Evolutionary conservation across 305 asterid species (phyloP), one percentile per base, ranked within the genome.

Genomic region (Fraxinus sp.): DNA sequence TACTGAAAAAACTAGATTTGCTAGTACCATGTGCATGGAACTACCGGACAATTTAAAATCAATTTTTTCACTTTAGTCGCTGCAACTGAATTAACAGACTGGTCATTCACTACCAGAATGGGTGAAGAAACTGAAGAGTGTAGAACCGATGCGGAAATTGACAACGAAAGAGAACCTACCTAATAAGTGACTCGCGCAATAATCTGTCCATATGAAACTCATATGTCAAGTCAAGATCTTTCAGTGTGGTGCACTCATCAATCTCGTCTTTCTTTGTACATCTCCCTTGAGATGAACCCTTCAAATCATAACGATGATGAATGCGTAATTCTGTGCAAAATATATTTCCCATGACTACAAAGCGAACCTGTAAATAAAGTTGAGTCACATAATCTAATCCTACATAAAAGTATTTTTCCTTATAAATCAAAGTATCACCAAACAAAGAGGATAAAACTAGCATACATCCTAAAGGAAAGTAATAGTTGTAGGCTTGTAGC

Each of bases 271-370:
- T 93, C 81, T 89, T 85, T 16, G 99, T 96, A 83, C 86, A 87
- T 89, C 99, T 93, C 80, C 98, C 99, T 64, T 91, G 95, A 84
- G 96, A 70, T 37, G 99, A 96, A 81, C 99, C 99, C 89, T 96
- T 96, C 83, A 96, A 88, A 89, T 96, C 99, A 86, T 91, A 94
- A 43, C 99, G 98, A 72, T 95, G 97, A 82, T 96, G 99, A 84
- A 96, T 96, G 28, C 91, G 89, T 86, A 96, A 88, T 87, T 96
- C 98, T 20, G 99, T 93, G 87, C 95, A 92, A 89, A 96, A 94
- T 97, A 96, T 96, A 85, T 96, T 96, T 85, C 99, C 99, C 98
- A 94, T 96, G 84, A 96, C 99, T 49, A 96, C 92, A 90, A 96
- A 94, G 75, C 95, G 99, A 37, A 91, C 97, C 99, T 96, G 91